Evolutionary conservation across 768 basidiomycete genomes (phyloP).

Genomic region (Suillus brevipes): DNA sequence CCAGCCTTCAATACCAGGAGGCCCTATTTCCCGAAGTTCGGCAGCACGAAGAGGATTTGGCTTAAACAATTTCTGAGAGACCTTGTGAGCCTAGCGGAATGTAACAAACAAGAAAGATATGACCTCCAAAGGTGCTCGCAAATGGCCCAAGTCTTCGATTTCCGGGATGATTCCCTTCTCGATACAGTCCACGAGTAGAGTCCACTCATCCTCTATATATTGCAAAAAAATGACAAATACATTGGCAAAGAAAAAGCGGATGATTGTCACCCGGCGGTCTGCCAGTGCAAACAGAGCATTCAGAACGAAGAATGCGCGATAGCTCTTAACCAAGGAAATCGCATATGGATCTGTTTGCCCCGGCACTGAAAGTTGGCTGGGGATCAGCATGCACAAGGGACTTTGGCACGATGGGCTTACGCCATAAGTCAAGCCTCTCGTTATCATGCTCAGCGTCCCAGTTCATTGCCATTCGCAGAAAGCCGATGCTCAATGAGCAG

Average conservation of each 20-base stretch:
- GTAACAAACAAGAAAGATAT: background rate
- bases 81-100: background rate
- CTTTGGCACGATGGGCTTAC: background rate
- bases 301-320: slow-evolving; percentile 11
- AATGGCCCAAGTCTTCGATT: slow-evolving; percentile 1
- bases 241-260: slow-evolving; percentile 3
- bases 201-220: slow-evolving; percentile 12
- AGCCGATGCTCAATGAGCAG: background rate
- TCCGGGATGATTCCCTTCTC: slow-evolving; percentile 12
- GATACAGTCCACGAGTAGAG: slow-evolving; percentile 5
- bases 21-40: slow-evolving; percentile 8
- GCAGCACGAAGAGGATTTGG: slow-evolving; percentile 11
- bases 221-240: slow-evolving; percentile 8
- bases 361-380: slow-evolving; percentile 11
- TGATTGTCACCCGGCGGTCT: slow-evolving; percentile 4
- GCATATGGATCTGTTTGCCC: slow-evolving; percentile 23
- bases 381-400: background rate
- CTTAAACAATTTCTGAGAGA: slow-evolving; percentile 2
- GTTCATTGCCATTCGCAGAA: slow-evolving; percentile 1
- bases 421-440: background rate
- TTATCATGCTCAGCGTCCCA: background rate
- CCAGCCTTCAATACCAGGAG: slow-evolving; percentile 3
- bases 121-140: slow-evolving; percentile 10
- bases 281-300: slow-evolving; percentile 13
- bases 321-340: slow-evolving; percentile 18